Evolutionary conservation across 176 grass and related monocot species (phyloP), one percentile per base, ranked within the genome.

Genomic region (bread wheat (Triticum aestivum)): DNA sequence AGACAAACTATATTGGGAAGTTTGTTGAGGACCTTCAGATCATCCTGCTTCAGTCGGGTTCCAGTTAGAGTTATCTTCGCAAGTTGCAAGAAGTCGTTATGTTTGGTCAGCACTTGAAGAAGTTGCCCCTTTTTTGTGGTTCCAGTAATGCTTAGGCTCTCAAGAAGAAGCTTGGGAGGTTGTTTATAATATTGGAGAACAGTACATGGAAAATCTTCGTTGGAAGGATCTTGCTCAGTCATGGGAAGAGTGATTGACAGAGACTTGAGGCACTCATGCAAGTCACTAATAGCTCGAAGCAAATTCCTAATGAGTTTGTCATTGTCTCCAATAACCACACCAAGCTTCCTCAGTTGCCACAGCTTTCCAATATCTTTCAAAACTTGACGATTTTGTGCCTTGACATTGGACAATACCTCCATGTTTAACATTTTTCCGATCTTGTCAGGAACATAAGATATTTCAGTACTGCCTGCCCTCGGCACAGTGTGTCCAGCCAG

Each of bases 81-180:
- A 69, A 69, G 66, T 21, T 9, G 30, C 8, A 9, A 2, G 9
- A 9, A 3, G 17, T 20, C 33, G 5, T 8, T 18, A 18, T 17
- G 2, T 74, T 74, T 27, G 11, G 6, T 2, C 11, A 45, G 9
- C 39, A 73, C 0, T 44, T 11, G 21, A 24, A 73, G 38, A 73
- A 73, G 32, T 18, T 8, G 0, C 20, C 5, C 30, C 17, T 8
- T 59, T 6, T 84, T 7, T 44, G 74, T 89, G 27, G 5, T 70
- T 26, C 86, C 78, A 1, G 18, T 52, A 13, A 92, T 71, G 37
- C 12, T 78, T 37, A 92, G 77, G 41, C 23, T 86, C 37, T 89
- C 45, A 47, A 47, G 44, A 51, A 89, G 87, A 59, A 77, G 10
- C 8, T 78, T 37, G 7, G 70, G 66, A 33, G 15, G 33, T 1